phyloP scores from a whole-genome alignment of 2,329 filamentous ascomycete species.

The Raffaelea arxii region DNA sequence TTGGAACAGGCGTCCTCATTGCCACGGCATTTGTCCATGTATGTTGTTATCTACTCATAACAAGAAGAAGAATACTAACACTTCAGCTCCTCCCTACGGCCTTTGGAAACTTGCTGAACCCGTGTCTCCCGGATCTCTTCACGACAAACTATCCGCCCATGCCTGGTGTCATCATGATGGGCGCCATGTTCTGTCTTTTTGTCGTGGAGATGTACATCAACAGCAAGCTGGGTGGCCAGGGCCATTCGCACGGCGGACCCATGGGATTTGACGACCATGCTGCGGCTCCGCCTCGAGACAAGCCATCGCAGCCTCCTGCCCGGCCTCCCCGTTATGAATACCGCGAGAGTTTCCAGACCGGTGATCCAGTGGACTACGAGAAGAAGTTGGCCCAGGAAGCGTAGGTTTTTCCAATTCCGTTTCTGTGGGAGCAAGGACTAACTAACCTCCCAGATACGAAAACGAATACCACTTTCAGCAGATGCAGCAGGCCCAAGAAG shows the following conservation, averaged over 20 bases:
- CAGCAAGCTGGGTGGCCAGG: conserved; percentile 47
- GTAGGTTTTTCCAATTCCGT: too few relatives aligned
- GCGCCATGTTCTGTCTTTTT: conserved; percentile 50
- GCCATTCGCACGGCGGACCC: conserved; percentile 39
- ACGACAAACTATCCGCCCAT: conserved; percentile 50
- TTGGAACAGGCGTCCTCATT: conserved; percentile 62
- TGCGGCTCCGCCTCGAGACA: conserved; percentile 9
- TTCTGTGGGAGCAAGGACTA: too few relatives aligned
- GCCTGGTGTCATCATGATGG: conserved; percentile 58
- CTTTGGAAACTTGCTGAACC: conserved; percentile 40
- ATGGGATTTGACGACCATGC: conserved; percentile 28
- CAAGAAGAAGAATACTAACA: neutral
- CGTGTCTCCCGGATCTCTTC: conserved; percentile 50
- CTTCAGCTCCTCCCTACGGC: conserved; percentile 47
- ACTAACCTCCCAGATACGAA: too few relatives aligned
- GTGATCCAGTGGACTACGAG: conserved; percentile 24
- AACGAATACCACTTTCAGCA: conserved; percentile 17
- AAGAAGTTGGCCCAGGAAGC: conserved; percentile 30
- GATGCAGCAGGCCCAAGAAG: conserved; percentile 10
- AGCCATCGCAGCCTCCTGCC: too few relatives aligned
- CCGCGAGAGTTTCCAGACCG: conserved; percentile 22
- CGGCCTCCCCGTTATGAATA: conserved; percentile 22
- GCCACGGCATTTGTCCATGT: conserved; percentile 67
- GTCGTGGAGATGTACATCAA: conserved; percentile 54
- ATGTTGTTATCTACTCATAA: conserved; percentile 14